phyloP scores from a whole-genome alignment of 2,329 filamentous ascomycete species.

The Ascocoryne sarcoides region DNA sequence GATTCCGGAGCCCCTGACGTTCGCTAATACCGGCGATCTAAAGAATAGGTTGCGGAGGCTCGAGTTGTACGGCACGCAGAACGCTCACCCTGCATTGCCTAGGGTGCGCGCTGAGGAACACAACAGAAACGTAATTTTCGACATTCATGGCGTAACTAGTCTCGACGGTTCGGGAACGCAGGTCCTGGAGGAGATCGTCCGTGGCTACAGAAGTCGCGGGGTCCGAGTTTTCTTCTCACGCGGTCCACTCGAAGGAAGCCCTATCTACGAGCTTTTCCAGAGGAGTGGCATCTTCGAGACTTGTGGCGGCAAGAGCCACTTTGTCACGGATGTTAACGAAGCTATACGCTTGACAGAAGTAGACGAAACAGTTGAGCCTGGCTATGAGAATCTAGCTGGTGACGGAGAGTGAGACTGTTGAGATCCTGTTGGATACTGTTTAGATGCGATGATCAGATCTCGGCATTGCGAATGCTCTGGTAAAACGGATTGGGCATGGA shows the following conservation, averaged over 20 bases:
- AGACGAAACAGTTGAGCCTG: slow-evolving; percentile 33
- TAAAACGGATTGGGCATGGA: not conserved
- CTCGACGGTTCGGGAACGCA: slow-evolving; percentile 91
- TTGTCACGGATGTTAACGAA: slow-evolving; percentile 76
- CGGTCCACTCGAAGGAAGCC: slow-evolving; percentile 33
- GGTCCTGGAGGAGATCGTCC: slow-evolving; percentile 83
- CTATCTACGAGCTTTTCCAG: slow-evolving; percentile 57
- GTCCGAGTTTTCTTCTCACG: slow-evolving; percentile 69
- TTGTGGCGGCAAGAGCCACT: slow-evolving; percentile 68
- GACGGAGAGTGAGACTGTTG: slow-evolving; percentile 17
- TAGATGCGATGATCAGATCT: not conserved
- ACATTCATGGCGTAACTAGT: slow-evolving; percentile 93
- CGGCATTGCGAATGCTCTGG: not conserved
- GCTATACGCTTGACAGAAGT: slow-evolving; percentile 74
- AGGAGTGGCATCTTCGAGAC: slow-evolving; percentile 77
- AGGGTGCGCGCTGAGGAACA: slow-evolving; percentile 67
- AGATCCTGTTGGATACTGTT: not conserved
- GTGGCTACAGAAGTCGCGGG: slow-evolving; percentile 65
- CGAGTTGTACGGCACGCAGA: slow-evolving; percentile 80
- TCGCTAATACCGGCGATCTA: slow-evolving; percentile 90
- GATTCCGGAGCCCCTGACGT: slow-evolving; percentile 92
- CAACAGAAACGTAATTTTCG: slow-evolving; percentile 90
- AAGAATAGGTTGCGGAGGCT: slow-evolving; percentile 75
- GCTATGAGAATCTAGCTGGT: slow-evolving; percentile 16
- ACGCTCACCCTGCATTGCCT: slow-evolving; percentile 80